Base-by-base conservation (phyloP, 2,329 filamentous ascomycete genomes). In the Cercospora zeina region DNA sequence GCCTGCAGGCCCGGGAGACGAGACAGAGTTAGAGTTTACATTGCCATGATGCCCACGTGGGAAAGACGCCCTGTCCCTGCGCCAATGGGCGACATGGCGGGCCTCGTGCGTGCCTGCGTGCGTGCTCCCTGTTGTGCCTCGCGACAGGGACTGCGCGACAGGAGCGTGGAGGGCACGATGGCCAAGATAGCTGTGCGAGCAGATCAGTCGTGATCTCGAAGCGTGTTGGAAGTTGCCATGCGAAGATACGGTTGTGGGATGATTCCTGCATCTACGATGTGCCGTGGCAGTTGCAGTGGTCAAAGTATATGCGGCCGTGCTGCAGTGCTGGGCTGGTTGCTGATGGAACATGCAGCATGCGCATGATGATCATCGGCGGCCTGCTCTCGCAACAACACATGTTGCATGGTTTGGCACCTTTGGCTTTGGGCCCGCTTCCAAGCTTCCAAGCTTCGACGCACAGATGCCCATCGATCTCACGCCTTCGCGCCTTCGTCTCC, bases 21-120 rank as follows among this genome's bases (percentile, higher is more conserved):
- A 33, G 47, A 51, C 30, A 51, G 47, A 51, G 47, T 51, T 51
- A 30, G 47, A 33, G 47, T 33, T 51, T 45, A 45, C 39, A 51
- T 33, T 30, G 24, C 24, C 47, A 30, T 51, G 47, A 51, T 33
- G 47, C 24, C 47, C 47, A 51, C 47, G 47, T 51, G 47, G 47
- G n/a, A 51, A 21, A 51, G 30, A 24, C 24, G 24, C 30, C 47
- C 14, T 51, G 47, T 51, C 47, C 47, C 47, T 51, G 47, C 47
- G 30, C 24, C 24, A 19, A 30, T 30, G 24, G 47, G 24, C 24
- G 47, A 30, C 27, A 33, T 30, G 24, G n/a, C n/a, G 47, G 24
- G 30, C 30, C 30, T 14, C 36, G 36, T 16, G 36, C 36, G 36
- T 3, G 36, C 36, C 3, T 2, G 8, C 36, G n/a, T 39, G 36